A percentile compares a stretch with the other conserved stretches of the same genome.
Evolutionary conservation across 768 basidiomycete genomes (phyloP).

Genomic region (Chalciporus pseudorubinellus): DNA sequence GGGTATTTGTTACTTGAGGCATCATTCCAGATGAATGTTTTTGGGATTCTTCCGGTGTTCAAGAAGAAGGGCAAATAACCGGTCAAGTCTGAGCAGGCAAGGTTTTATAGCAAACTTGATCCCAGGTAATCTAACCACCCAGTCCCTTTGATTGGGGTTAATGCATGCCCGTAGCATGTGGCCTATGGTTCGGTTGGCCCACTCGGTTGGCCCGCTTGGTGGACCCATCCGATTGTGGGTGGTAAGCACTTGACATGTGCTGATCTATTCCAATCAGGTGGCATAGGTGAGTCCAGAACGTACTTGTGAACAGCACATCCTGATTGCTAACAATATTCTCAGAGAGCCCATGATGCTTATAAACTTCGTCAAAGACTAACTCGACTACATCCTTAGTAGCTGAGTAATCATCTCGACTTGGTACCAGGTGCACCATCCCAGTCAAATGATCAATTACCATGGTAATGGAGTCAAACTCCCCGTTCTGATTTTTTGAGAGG

Average conservation of each 20-base stretch:
- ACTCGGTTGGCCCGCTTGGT: constrained; percentile 37
- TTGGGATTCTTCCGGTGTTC: neutral
- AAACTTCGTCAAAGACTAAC: constrained; percentile 33
- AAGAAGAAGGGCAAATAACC: neutral
- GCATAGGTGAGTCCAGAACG: constrained; percentile 40
- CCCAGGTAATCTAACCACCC: no score
- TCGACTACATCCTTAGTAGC: constrained; percentile 36
- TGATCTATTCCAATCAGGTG: constrained; percentile 26
- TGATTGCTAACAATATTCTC: constrained; percentile 39
- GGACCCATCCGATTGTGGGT: constrained; percentile 42
- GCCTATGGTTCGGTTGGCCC: constrained; percentile 29
- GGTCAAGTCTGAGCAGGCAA: neutral
- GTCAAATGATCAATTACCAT: constrained; percentile 23
- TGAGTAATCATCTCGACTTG: constrained; percentile 22
- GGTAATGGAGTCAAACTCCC: constrained; percentile 25
- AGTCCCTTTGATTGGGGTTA: neutral
- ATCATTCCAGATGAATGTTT: neutral
- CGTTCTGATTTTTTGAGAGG: neutral
- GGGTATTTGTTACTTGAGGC: no score
- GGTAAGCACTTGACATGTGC: constrained; percentile 42
- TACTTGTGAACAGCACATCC: constrained; percentile 42
- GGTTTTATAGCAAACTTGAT: constrained; percentile 14
- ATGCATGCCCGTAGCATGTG: constrained; percentile 31
- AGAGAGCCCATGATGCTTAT: constrained; percentile 40
- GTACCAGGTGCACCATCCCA: constrained; percentile 22